These are phyloP conservation scores for Gleditsia sinensis DNA, from an alignment of 306 rosid species.

Conservation along the genomic window DNA sequence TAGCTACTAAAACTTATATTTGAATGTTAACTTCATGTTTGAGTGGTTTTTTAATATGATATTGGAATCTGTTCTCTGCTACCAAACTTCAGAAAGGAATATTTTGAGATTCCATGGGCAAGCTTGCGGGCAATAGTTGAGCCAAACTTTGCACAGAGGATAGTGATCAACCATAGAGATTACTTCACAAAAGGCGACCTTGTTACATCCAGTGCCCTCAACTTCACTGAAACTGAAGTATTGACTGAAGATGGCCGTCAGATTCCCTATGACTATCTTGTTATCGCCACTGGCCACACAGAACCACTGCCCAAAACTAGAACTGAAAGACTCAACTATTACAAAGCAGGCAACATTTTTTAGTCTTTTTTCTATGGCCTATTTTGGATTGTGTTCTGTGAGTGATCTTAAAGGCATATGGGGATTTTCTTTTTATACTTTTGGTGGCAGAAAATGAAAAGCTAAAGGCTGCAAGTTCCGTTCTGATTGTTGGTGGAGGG, in stretches of 20 bases:
- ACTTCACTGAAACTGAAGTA: slow-evolving; percentile 66
- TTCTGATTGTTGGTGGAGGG: slow-evolving; percentile 84
- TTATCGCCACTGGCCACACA: slow-evolving; percentile 72
- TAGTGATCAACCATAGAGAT: slow-evolving; percentile 67
- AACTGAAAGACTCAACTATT: slow-evolving; percentile 55
- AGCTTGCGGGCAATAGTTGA: slow-evolving; percentile 78
- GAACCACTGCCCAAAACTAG: slow-evolving; percentile 56
- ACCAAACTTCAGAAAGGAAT: slow-evolving; percentile 70
- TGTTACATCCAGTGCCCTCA: slow-evolving; percentile 55
- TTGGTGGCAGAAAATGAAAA: slow-evolving; percentile 58
- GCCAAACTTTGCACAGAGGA: slow-evolving; percentile 71
- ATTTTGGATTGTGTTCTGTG: no score
- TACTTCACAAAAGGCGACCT: slow-evolving; percentile 66
- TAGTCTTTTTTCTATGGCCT: no score
- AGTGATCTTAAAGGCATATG: no score
- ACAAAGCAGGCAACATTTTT: slow-evolving; percentile 62
- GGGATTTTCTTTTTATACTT: not conserved
- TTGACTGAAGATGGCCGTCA: slow-evolving; percentile 58
- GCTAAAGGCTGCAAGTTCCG: slow-evolving; percentile 63
- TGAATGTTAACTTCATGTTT: no score
- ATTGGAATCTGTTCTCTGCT: no score
- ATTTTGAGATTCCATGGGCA: slow-evolving; percentile 90
- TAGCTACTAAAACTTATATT: no score
- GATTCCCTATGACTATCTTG: slow-evolving; percentile 68
- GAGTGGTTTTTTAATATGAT: no score